A percentile compares a stretch with the other conserved stretches of the same genome.
These are phyloP conservation scores for Fusarium incarnatum DNA, from an alignment of 2,329 filamentous ascomycete species.

Conservation along the genomic window DNA sequence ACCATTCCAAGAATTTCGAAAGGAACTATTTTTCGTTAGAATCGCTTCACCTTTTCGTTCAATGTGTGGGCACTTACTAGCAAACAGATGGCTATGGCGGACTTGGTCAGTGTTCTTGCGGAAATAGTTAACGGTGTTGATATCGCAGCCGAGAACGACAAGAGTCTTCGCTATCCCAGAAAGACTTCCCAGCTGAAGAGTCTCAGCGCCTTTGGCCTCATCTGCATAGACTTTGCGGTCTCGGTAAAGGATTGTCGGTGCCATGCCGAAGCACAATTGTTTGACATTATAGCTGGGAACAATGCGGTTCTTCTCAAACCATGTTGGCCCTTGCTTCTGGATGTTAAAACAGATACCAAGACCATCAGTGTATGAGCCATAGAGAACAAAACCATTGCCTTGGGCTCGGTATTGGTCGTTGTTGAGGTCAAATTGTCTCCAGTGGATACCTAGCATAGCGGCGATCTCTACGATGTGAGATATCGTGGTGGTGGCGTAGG, in stretches of 20 bases:
- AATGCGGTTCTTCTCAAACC: slow-evolving; percentile 52
- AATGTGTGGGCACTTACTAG: slow-evolving; percentile 9
- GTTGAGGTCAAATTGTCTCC: slow-evolving; percentile 55
- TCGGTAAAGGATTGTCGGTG: slow-evolving; percentile 53
- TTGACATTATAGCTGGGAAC: slow-evolving; percentile 54
- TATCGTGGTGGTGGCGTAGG: slow-evolving; percentile 53
- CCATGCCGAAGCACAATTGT: slow-evolving; percentile 55
- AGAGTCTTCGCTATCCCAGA: slow-evolving; percentile 53
- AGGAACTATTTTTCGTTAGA: slow-evolving; percentile 6
- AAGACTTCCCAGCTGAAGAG: slow-evolving; percentile 50
- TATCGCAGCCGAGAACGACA: slow-evolving; percentile 54
- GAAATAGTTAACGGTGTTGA: slow-evolving; percentile 50
- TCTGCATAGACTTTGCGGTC: slow-evolving; percentile 41
- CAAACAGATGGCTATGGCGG: slow-evolving; percentile 36
- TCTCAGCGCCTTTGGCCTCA: slow-evolving; percentile 35
- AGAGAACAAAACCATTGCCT: slow-evolving; percentile 53
- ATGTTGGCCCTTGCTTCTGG: slow-evolving; percentile 51
- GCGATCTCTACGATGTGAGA: slow-evolving; percentile 53
- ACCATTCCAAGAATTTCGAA: slow-evolving; percentile 56
- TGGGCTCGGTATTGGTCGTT: slow-evolving; percentile 53
- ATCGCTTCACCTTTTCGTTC: rapidly evolving
- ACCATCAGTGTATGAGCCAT: slow-evolving; percentile 48
- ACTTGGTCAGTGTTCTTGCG: slow-evolving; percentile 31
- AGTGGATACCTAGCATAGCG: slow-evolving; percentile 54
- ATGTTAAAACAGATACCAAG: slow-evolving; percentile 57